Percentiles rank a stretch among this genome's conserved stretches.
Conservation (phyloP, 352 stramenopile genomes). For the Pythium periplocum region DNA sequence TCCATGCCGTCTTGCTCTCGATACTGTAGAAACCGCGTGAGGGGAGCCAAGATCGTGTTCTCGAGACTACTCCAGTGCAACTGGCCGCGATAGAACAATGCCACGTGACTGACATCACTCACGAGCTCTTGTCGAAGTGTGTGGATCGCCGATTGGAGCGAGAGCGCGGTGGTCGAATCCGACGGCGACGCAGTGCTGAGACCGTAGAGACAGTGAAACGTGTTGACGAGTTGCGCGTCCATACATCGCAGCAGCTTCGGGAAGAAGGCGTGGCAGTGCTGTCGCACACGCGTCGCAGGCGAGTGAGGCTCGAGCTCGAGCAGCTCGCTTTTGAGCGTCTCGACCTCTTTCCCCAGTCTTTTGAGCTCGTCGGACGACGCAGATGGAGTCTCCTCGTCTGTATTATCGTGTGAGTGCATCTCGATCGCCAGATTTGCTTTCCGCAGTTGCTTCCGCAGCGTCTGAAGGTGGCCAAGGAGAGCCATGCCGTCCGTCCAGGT, state of each 20-base stretch:
- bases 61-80: slow-evolving; percentile 46
- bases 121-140: slow-evolving; percentile 22
- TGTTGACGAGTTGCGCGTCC: slow-evolving; percentile 25
- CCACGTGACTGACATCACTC: slow-evolving; percentile 10
- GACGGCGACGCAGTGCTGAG: slow-evolving; percentile 37
- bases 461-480: slow-evolving; percentile 32
- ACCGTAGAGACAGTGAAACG: slow-evolving; percentile 38
- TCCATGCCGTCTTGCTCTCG: slow-evolving; percentile 58
- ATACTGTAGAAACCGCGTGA: slow-evolving; percentile 44
- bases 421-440: slow-evolving; percentile 33
- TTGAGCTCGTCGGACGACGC: background rate
- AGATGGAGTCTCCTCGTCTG: slow-evolving; percentile 2
- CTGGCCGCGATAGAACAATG: slow-evolving; percentile 52
- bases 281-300: slow-evolving; percentile 22
- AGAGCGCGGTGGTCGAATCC: slow-evolving; percentile 41
- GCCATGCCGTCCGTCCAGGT: slow-evolving; percentile 41
- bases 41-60: slow-evolving; percentile 19
- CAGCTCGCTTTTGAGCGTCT: slow-evolving; percentile 20
- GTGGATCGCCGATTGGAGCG: slow-evolving; percentile 50
- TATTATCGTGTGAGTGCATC: slow-evolving; percentile 15
- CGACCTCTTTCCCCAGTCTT: slow-evolving; percentile 4
- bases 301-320: slow-evolving; percentile 24
- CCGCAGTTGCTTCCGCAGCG: slow-evolving; percentile 30
- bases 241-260: slow-evolving; percentile 33
- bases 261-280: slow-evolving; percentile 32